Evolutionary conservation across 192 early-diverging fungal genomes (phyloP), one percentile per base, ranked within the genome.

Genomic region (Entophlyctis helioformis): DNA sequence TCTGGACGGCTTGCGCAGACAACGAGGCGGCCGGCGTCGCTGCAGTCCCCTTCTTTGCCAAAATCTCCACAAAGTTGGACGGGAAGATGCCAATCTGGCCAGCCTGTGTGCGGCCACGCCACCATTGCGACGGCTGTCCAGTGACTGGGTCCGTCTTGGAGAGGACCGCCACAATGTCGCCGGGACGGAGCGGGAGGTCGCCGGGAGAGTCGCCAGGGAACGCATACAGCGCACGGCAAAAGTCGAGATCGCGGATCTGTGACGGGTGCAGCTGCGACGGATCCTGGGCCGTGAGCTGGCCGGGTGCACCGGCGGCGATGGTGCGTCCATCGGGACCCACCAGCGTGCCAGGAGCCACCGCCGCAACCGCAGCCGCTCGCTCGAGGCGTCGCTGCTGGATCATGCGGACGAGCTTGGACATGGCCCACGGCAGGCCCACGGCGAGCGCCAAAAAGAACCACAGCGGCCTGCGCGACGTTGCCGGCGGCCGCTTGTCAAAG

Each of bases 21-120:
- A n/a, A n/a, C n/a, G n/a, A n/a, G n/a, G n/a, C n/a, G n/a, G n/a
- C n/a, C n/a, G n/a, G n/a, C n/a, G n/a, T n/a, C n/a, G n/a, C n/a
- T n/a, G n/a, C n/a, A n/a, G n/a, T n/a, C 29, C 6, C 29, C 46
- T 46, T 50, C 66, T 88, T 90, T 58, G 82, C 80, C 19, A 96
- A 85, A 9, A 88, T 71, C 28, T 87, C 76, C n/a, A 91, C 87
- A 50, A 91, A 98, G 49, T 79, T 92, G 47, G 80, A 73, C 10
- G 95, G 92, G 72, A 98, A 98, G 19, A 85, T 50, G 10, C 92
- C 95, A 51, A 87, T 77, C 31, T 67, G 67, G 4, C 95, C 92
- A 38, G 71, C 73, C 49, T 87, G 81, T 9, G 83, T 64, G 26
- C 84, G 60, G 10, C 92, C 95, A 32, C 83, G 60, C 95, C 95